Conservation (phyloP, 1,284 basidiomycete genomes). For the Cutaneotrichosporon mucoides region DNA sequence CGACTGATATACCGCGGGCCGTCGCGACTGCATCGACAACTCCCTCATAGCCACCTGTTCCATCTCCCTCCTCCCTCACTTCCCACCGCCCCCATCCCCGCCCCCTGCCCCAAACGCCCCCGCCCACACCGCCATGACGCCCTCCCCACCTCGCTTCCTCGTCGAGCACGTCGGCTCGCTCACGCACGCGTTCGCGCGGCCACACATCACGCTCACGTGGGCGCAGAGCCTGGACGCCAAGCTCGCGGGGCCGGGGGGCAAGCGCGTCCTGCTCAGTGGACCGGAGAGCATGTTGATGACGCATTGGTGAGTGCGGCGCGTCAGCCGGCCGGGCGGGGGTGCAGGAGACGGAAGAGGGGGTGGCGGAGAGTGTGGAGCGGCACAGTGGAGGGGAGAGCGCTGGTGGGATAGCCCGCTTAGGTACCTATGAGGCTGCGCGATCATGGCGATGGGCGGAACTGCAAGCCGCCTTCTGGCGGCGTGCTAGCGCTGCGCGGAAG, state of each 20-base stretch:
- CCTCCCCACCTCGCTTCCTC: slow-evolving; percentile 11
- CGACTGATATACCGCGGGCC: too few species aligned
- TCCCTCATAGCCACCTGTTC: too few species aligned
- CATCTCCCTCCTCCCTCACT: not conserved
- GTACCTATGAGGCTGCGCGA: too few species aligned
- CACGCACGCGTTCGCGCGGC: slow-evolving; percentile 16
- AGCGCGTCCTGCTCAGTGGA: slow-evolving; percentile 77
- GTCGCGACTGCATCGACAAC: too few species aligned
- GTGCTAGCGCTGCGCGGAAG: too few species aligned
- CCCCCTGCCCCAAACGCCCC: not conserved
- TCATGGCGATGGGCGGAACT: too few species aligned
- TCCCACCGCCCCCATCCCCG: not conserved
- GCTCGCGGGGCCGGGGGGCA: slow-evolving; percentile 71
- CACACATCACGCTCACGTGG: slow-evolving; percentile 75
- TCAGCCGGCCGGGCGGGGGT: too few species aligned
- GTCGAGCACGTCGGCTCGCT: slow-evolving; percentile 10
- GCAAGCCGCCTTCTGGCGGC: too few species aligned
- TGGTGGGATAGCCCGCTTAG: too few species aligned
- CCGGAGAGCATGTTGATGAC: slow-evolving; percentile 90
- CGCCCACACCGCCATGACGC: not conserved
- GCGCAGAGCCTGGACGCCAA: slow-evolving; percentile 93
- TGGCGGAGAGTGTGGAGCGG: too few species aligned
- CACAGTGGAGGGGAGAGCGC: too few species aligned
- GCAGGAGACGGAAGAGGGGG: too few species aligned
- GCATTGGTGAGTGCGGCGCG: slow-evolving; percentile 62